Base-by-base conservation (phyloP, 768 basidiomycete species). In the Baorangia bicolor region DNA sequence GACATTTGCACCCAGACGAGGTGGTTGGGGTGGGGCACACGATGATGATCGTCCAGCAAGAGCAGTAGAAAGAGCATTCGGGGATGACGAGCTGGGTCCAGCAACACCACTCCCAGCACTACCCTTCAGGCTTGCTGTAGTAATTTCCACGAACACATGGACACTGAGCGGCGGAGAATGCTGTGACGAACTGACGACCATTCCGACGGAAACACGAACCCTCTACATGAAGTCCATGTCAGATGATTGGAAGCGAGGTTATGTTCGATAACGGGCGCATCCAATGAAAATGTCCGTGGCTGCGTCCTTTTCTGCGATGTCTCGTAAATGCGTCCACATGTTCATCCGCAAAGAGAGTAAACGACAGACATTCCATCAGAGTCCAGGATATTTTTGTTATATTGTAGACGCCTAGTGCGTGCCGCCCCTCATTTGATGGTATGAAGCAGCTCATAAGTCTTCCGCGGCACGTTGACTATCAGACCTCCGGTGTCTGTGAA, bases 21-120 rank as follows among this genome's bases (percentile, higher is more conserved):
- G 49, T 52, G 31, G 40, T 23, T 4, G 30, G 12, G 27, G 27
- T 59, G 37, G 44, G 40, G n/a, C 58, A 59, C 18, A 57, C 55
- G 21, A 59, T 11, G 20, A 59, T 57, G 41, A 57, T 51, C 30
- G 58, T 57, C 39, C 44, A 59, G 55, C 51, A 59, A 4, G 44
- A 9, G 25, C 21, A 56, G n/a, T 16, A 12, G 14, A 14, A 52
- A 7, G 45, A 16, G 16, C 30, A 21, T 4, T 56, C 45, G 1
- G 58, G 55, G 23, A 59, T 47, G 34, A 20, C 18, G 27, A 59
- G 50, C 5, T n/a, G 58, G 11, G 58, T 56, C 21, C 2, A 18
- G 34, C 56, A 57, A 21, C 5, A 18, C 56, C 56, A 57, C 7
- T 31, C 23, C 27, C 21, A 48, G 31, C n/a, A 44, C 16, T n/a